Percentiles rank a stretch among this genome's conserved stretches.
These are phyloP conservation scores for Acanthamoeba sp. DNA, from an alignment of 208 protist species.

Conservation along the genomic window DNA sequence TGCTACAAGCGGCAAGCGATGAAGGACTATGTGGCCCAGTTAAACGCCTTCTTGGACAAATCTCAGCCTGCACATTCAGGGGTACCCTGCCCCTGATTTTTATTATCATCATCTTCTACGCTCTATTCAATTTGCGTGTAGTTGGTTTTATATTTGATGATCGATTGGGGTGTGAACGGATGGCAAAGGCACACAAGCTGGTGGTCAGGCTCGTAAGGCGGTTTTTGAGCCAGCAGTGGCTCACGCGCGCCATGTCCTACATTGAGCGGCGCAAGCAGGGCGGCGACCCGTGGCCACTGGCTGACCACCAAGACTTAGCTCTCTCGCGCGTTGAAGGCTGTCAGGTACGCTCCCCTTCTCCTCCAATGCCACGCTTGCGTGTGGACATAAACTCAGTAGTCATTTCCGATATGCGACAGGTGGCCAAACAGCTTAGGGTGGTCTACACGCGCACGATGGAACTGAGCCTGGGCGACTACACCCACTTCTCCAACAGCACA, in stretches of 20 bases:
- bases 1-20: background rate
- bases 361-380: no score
- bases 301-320: background rate
- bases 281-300: background rate
- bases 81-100: no score
- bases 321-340: background rate
- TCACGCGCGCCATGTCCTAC: background rate
- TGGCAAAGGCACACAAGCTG: background rate
- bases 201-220: background rate
- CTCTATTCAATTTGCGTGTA: no score
- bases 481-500: background rate
- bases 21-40: background rate
- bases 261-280: background rate
- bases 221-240: background rate
- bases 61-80: no score
- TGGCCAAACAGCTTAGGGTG: background rate
- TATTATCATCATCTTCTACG: background rate
- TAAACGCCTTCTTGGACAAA: background rate
- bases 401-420: background rate
- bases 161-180: no score
- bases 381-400: background rate
- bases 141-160: no score
- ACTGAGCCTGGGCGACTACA: background rate
- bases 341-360: background rate
- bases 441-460: background rate